Evolutionary conservation across 2,329 filamentous ascomycete species (phyloP).

Genomic region (Diplodia scrobiculata): DNA sequence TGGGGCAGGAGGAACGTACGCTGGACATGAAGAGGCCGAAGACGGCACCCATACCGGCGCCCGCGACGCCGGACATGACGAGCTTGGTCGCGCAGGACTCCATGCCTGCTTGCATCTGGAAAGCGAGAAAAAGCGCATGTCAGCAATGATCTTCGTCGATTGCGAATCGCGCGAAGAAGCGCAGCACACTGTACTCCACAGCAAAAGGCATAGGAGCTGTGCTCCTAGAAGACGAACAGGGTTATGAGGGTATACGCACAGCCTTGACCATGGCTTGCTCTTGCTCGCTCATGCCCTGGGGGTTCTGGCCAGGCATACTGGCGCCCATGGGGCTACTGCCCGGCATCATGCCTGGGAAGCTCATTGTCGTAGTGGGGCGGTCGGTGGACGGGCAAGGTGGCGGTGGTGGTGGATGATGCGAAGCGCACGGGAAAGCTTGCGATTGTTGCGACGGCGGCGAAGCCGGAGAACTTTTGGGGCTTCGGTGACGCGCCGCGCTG

Average conservation of each 20-base stretch:
- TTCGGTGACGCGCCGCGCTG: slow-evolving; percentile 13
- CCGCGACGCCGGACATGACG: slow-evolving; percentile 85
- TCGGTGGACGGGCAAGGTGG: not conserved
- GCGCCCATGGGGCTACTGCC: slow-evolving; percentile 26
- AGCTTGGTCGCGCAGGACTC: slow-evolving; percentile 91
- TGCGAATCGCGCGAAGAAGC: not conserved
- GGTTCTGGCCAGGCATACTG: slow-evolving; percentile 19
- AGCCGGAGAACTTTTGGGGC: slow-evolving; percentile 22
- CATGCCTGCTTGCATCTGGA: slow-evolving; percentile 78
- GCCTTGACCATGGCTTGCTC: slow-evolving; percentile 54
- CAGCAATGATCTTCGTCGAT: not conserved
- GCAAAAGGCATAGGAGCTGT: not conserved
- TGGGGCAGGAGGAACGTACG: slow-evolving; percentile 58
- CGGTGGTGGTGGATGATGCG: not conserved
- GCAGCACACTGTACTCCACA: not conserved
- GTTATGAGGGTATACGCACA: slow-evolving; percentile 37
- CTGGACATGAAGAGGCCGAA: slow-evolving; percentile 99
- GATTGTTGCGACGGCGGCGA: not conserved
- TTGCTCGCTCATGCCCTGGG: slow-evolving; percentile 46
- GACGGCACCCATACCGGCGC: slow-evolving; percentile 87
- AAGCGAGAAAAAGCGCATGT: not conserved
- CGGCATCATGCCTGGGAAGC: slow-evolving; percentile 17
- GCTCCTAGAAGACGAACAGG: not conserved
- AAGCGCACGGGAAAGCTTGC: not conserved
- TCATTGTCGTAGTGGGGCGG: slow-evolving; percentile 2